A percentile compares a stretch with the other conserved stretches of the same genome.
Conservation (phyloP, 345 rosid species). For the Dipteronia sinensis region DNA sequence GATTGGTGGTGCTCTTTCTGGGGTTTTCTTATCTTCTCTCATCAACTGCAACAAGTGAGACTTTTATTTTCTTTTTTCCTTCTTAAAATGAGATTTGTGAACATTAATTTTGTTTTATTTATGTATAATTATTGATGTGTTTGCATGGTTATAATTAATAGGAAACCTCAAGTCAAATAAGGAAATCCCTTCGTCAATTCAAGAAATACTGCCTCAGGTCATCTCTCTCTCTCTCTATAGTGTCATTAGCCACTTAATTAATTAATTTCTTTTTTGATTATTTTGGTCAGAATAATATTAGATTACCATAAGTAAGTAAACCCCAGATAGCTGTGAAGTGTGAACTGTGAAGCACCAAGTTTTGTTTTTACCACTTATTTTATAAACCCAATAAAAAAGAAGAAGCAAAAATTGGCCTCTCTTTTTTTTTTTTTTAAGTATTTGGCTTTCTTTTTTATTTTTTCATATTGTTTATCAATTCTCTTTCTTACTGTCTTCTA, state of each 20-base stretch:
- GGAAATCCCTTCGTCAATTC: slow-evolving; percentile 25
- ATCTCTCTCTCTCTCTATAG: not conserved
- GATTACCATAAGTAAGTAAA: not conserved
- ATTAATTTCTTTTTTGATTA: not conserved
- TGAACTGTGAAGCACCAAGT: slow-evolving; percentile 3
- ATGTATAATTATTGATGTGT: not conserved
- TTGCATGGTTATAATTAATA: slow-evolving; percentile 14
- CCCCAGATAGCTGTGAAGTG: slow-evolving; percentile 9
- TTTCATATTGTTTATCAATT: not conserved
- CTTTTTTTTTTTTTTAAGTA: not conserved
- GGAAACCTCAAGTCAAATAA: slow-evolving; percentile 44
- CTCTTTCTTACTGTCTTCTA: not conserved
- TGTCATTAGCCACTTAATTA: not conserved
- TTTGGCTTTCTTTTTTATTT: not conserved
- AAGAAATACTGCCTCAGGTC: slow-evolving; percentile 42
- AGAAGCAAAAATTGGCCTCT: too few species aligned
- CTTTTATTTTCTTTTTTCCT: not conserved
- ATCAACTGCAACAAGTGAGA: slow-evolving; percentile 39
- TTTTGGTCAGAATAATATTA: not conserved
- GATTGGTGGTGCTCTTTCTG: slow-evolving; percentile 34
- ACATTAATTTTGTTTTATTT: not conserved
- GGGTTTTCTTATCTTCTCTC: slow-evolving; percentile 34
- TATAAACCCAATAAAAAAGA: too few species aligned
- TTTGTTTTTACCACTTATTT: not conserved
- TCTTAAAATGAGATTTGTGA: not conserved